Evolutionary conservation across 2,329 filamentous ascomycete genomes (phyloP), one percentile per base, ranked within the genome.

Genomic region (Dothiorella sarmentorum): DNA sequence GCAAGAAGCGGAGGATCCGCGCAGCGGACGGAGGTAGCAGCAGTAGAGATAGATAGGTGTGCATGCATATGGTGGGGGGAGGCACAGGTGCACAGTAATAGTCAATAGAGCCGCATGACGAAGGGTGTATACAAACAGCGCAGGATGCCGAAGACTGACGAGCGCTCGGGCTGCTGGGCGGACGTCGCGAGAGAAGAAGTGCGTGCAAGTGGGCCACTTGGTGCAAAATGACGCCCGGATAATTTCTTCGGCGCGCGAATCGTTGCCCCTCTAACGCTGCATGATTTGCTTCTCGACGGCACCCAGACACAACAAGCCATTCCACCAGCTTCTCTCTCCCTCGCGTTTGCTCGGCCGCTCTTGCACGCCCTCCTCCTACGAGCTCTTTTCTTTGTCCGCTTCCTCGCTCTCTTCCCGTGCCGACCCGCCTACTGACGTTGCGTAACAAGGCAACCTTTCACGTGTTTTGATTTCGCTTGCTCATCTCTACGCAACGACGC

Each of bases 1-100:
- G 68, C 80, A 85, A 51, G 91, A 97, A 72, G 91, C 93, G 4
- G 78, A 84, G 63, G 89, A 96, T 78, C 92, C 92, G 43, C 83
- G 92, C 68, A 82, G 87, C 64, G 83, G 86, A 61, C 56, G 56
- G 20, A 52, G 33, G 42, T 58, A 45, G 29, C 11, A 22, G 3
- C 6, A 13, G 35, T 40, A 43, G 29, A 43, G 37, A 26, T 35
- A 45, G 53, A 56, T 44, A 52, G 31, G 47, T 52, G 38, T 35
- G 40, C 27, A 26, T n/a, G 29, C 44, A 18, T 20, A 13, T 43
- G 52, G 52, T 29, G 37, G 52, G 40, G 52, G 24, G 52, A n/a
- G 27, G 52, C 26, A 57, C 40, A 37, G 53, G 40, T 22, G 27
- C 18, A 9, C 13, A 4, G 22, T 13, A 4, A 35, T 38, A n/a